Evolutionary conservation across 768 basidiomycete species (phyloP).

Genomic region (Tulasnella calospora): DNA sequence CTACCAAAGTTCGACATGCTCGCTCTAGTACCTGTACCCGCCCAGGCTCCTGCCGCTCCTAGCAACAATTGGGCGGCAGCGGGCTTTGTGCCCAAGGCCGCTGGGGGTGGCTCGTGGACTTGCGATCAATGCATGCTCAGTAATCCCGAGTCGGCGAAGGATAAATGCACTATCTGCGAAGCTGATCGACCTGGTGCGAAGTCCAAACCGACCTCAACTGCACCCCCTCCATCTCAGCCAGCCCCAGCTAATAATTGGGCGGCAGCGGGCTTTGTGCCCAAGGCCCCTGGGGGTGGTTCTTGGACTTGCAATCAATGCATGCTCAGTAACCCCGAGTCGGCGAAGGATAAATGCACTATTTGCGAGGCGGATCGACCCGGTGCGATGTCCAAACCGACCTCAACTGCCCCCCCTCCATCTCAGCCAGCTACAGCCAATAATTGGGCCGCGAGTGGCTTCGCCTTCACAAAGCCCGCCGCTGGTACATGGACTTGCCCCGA

Average conservation of each 20-base stretch:
- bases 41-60: neutral
- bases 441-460: conserved; percentile 10
- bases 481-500: conserved; percentile 34
- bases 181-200: conserved; percentile 34
- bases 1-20: neutral
- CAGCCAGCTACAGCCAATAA: conserved; percentile 6
- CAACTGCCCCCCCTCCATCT: conserved; percentile 30
- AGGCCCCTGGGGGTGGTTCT: conserved; percentile 27
- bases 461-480: conserved; percentile 33
- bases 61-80: conserved; percentile 53
- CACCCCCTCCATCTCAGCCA: conserved; percentile 29
- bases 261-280: conserved; percentile 45
- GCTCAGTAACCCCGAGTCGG: conserved; percentile 40
- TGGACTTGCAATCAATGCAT: conserved; percentile 60
- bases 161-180: conserved; percentile 48
- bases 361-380: conserved; percentile 42
- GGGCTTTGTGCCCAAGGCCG: conserved; percentile 46
- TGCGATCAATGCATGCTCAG: conserved; percentile 50
- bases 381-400: conserved; percentile 8
- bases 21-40: neutral
- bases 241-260: neutral
- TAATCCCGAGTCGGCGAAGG: conserved; percentile 39
- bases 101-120: conserved; percentile 43
- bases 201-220: conserved; percentile 26
- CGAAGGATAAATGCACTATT: conserved; percentile 44